These are phyloP conservation scores for Russula compacta DNA, from an alignment of 768 basidiomycete species.

Conservation along the genomic window DNA sequence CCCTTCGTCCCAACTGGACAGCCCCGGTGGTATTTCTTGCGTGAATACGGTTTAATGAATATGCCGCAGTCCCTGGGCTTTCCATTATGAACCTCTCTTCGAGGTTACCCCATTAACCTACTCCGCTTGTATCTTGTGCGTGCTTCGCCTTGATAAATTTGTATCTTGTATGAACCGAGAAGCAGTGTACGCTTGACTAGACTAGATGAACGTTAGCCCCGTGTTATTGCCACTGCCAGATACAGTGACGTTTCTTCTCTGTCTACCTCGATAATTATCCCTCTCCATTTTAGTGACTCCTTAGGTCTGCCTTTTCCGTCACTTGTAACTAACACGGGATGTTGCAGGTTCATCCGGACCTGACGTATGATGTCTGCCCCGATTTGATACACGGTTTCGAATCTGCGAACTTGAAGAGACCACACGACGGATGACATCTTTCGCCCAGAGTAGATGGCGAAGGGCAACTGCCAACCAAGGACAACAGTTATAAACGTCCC, in stretches of 20 bases:
- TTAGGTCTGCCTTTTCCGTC: neutral
- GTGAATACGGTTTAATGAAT: neutral
- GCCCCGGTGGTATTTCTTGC: constrained; percentile 3
- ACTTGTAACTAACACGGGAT: constrained; percentile 23
- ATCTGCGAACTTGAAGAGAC: constrained; percentile 29
- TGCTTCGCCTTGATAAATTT: neutral
- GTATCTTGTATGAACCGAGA: neutral
- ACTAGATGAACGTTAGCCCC: constrained; percentile 5
- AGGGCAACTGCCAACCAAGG: neutral
- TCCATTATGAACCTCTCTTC: neutral
- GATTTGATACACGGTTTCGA: constrained; percentile 49
- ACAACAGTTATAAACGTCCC: neutral
- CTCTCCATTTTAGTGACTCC: neutral
- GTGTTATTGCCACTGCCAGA: constrained; percentile 11
- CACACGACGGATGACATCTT: constrained; percentile 71
- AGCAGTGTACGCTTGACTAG: neutral
- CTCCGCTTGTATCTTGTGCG: neutral
- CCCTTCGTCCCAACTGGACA: constrained; percentile 13
- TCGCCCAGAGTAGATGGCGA: constrained; percentile 48
- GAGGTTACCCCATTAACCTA: neutral
- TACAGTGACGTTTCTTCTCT: constrained; percentile 8
- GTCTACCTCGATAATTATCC: neutral
- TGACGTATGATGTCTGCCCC: constrained; percentile 69
- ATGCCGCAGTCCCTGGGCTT: neutral
- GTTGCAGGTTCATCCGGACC: constrained; percentile 61